Percentiles rank a stretch among this genome's conserved stretches.
These are phyloP conservation scores for Penicillium psychrofluorescens DNA, from an alignment of 495 filamentous ascomycete species.

Conservation along the genomic window DNA sequence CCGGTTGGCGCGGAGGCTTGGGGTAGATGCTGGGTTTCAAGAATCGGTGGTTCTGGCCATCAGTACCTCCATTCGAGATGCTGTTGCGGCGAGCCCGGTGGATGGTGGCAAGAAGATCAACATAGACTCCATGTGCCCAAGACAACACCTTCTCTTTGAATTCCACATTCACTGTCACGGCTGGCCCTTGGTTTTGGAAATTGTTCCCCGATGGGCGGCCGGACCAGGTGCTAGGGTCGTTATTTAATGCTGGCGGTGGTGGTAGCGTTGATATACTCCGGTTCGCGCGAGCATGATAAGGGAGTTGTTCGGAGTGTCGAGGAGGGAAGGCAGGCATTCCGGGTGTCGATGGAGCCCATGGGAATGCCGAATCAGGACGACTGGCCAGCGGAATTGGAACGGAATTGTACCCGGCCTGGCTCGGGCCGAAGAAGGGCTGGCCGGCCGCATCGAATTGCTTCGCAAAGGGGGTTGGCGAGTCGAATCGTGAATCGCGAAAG, in stretches of 20 bases:
- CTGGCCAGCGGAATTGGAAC: conserved; percentile 15
- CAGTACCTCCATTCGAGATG: conserved; percentile 22
- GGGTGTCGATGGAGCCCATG: conserved; percentile 26
- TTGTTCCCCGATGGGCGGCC: conserved; percentile 9
- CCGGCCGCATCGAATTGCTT: conserved; percentile 11
- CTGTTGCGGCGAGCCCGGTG: conserved; percentile 51
- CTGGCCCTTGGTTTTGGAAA: conserved; percentile 15
- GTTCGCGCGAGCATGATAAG: conserved; percentile 27
- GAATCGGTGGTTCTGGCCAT: conserved; percentile 27
- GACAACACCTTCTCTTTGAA: conserved; percentile 77
- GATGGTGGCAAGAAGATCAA: conserved; percentile 72
- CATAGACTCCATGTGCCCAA: conserved; percentile 83
- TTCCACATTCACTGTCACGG: conserved; percentile 40
- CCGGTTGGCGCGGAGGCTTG: conserved; percentile 50
- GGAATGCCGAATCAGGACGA: conserved; percentile 16
- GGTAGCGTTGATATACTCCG: conserved; percentile 7
- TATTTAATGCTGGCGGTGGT: conserved; percentile 5
- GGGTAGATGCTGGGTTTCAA: conserved; percentile 56
- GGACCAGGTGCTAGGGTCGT: conserved; percentile 20
- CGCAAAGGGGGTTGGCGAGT: conserved; percentile 14
- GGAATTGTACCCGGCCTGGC: conserved; percentile 21
- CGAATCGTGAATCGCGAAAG: conserved; percentile 51
- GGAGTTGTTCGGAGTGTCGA: conserved; percentile 35
- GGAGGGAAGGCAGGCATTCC: conserved; percentile 29
- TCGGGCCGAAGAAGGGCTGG: conserved; percentile 21